Conservation (phyloP, 148 eudicot genomes). For the Rhododendron williamsianum region DNA sequence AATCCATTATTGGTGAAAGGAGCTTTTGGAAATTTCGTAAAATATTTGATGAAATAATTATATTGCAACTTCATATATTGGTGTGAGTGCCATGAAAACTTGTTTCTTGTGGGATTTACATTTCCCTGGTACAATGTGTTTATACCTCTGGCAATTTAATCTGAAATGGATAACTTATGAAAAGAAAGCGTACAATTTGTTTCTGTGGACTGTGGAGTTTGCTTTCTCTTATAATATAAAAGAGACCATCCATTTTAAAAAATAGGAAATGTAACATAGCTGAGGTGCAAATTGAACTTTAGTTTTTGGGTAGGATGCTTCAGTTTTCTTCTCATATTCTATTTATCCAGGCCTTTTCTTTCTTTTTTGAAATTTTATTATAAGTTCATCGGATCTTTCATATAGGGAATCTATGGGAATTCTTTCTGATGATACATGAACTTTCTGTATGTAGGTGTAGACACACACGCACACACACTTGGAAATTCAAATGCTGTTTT, state of each 20-base stretch:
- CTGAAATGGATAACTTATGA: not conserved
- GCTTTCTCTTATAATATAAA: not conserved
- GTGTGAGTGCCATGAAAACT: not conserved
- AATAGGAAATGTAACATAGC: not conserved
- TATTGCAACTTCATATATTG: not conserved
- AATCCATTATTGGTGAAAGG: not conserved
- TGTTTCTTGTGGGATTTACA: not conserved
- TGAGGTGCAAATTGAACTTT: not conserved
- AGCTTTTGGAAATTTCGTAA: not conserved
- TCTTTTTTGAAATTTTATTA: not conserved
- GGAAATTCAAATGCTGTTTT: not conserved
- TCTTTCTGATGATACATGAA: not conserved
- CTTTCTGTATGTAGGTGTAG: not conserved
- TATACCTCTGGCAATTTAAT: not conserved
- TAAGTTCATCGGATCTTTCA: not conserved
- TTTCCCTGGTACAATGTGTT: not conserved
- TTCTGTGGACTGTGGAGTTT: not conserved
- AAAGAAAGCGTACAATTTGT: not conserved
- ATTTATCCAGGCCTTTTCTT: not conserved
- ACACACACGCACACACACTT: no score
- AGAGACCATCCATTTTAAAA: not conserved
- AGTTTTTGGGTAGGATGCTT: not conserved
- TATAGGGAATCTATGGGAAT: not conserved
- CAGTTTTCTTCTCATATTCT: not conserved
- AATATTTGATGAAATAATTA: not conserved